These are phyloP conservation scores for Auricularia sp. DNA, from an alignment of 768 basidiomycete species.

Conservation along the genomic window DNA sequence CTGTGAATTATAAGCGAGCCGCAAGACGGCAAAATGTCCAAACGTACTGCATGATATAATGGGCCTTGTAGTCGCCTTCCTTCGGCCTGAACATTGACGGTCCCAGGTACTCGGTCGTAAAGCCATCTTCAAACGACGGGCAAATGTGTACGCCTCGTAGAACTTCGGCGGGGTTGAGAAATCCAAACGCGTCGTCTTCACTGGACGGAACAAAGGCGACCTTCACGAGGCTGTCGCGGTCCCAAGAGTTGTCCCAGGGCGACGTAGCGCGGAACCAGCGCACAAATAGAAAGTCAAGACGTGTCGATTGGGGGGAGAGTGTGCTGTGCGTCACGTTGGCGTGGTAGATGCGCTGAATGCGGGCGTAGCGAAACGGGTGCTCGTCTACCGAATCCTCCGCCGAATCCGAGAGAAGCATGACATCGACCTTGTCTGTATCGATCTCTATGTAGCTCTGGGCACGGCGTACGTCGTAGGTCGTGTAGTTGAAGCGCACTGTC, in stretches of 20 bases:
- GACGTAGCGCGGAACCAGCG: conserved; percentile 27
- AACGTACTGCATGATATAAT: conserved; percentile 28
- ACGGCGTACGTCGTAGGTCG: conserved; percentile 33
- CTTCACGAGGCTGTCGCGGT: conserved; percentile 21
- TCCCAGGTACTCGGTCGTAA: conserved; percentile 10
- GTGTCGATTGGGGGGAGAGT: neutral
- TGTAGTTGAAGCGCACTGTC: conserved; percentile 27
- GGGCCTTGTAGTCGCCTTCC: conserved; percentile 24
- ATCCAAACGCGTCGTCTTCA: conserved; percentile 30
- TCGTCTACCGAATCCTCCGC: conserved; percentile 6
- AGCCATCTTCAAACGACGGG: conserved; percentile 27
- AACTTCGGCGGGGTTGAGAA: conserved; percentile 34
- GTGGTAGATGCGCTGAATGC: conserved; percentile 24
- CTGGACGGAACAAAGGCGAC: conserved; percentile 29
- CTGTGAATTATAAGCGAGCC: conserved; percentile 12
- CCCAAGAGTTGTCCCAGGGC: conserved; percentile 19
- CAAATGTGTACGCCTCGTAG: conserved; percentile 33
- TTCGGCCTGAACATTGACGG: conserved; percentile 5
- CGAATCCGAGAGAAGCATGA: neutral
- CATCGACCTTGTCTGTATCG: neutral
- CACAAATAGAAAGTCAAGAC: conserved; percentile 35
- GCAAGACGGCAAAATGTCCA: neutral
- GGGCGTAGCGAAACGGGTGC: conserved; percentile 29
- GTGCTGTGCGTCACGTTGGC: conserved; percentile 13
- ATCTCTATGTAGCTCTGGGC: conserved; percentile 14